Conservation (phyloP, 2,329 filamentous ascomycete species). For the Periconia macrospinosa region DNA sequence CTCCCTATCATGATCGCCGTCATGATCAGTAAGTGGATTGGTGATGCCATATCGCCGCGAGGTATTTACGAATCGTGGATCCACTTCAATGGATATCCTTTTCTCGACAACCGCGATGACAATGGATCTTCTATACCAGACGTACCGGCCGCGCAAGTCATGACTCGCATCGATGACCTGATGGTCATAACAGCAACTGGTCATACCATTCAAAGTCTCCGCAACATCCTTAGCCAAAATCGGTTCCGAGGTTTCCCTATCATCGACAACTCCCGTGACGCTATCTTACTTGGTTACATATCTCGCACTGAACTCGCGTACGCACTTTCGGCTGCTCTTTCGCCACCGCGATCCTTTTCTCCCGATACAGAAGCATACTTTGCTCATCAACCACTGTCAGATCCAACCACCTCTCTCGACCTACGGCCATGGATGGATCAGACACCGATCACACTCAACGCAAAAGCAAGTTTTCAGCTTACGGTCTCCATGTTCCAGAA, state of each 20-base stretch:
- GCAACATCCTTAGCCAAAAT: conserved; percentile 70
- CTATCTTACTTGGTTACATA: conserved; percentile 88
- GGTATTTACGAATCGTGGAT: conserved; percentile 99
- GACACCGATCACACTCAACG: conserved; percentile 88
- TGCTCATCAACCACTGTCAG: conserved; percentile 73
- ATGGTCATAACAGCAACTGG: conserved; percentile 84
- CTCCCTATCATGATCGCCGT: conserved; percentile 99
- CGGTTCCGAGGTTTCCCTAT: conserved; percentile 91
- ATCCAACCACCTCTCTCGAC: conserved; percentile 78
- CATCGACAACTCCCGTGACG: conserved; percentile 74
- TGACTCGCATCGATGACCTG: conserved; percentile 90
- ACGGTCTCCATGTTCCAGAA: conserved; percentile 93
- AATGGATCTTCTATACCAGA: conserved; percentile 68
- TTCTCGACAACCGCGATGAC: conserved; percentile 86
- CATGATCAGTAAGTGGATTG: conserved; percentile 98
- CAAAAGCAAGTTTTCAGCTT: conserved; percentile 75
- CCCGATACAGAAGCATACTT: conserved; percentile 81
- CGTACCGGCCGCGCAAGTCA: conserved; percentile 81
- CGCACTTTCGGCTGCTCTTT: conserved; percentile 68
- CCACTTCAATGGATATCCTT: conserved; percentile 91
- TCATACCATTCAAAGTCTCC: conserved; percentile 80
- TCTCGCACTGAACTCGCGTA: conserved; percentile 86
- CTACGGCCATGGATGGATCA: conserved; percentile 98
- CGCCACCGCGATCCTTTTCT: conserved; percentile 61
- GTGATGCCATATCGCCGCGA: conserved; percentile 87